Evolutionary conservation across 192 early-diverging fungal species (phyloP), one percentile per base, ranked within the genome.

Genomic region (Backusella psychrophila): DNA sequence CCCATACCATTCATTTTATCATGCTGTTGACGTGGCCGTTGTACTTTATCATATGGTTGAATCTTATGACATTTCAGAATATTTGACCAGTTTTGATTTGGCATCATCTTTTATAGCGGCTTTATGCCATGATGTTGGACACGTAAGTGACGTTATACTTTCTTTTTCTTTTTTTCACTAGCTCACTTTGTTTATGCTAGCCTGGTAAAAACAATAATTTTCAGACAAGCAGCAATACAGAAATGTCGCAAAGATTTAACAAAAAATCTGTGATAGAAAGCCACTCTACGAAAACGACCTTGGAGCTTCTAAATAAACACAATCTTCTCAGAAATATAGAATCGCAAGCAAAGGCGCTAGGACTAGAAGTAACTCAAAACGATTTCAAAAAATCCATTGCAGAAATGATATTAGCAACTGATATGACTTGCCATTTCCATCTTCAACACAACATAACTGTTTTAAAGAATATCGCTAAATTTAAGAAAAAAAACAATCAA

Each of bases 161-260:
- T 33, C 71, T 76, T 66, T 46, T 74, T 66, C 41, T 74, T 76
- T 66, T 46, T 74, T 66, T 56, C 41, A 56, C 68, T 65, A 53
- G 19, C 31, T 34, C 11, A 39, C 41, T 31, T 12, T 63, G 80
- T 81, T 52, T 39, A 46, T 81, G 77, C 63, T 88, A 93, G 92
- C 96, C 97, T 17, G 97, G 97, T 15, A 81, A 91, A 35, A 97
- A 96, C 87, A 98, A 98, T 71, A 83, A 95, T 8, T 98, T 92
- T 78, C 92, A 98, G 82, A 90, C 94, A 36, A 94, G 96, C 82
- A 89, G 93, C 7, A 84, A 91, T 72, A 93, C 96, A 14, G 88
- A 92, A 4, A 71, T 95, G 5, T 93, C 94, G 0, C 80, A 84
- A 46, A 78, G 78, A 59, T 96, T 94, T 77, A 90, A 92, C 65